Base-by-base conservation (phyloP, 2,329 filamentous ascomycete genomes). In the Coniochaeta hoffmannii region DNA sequence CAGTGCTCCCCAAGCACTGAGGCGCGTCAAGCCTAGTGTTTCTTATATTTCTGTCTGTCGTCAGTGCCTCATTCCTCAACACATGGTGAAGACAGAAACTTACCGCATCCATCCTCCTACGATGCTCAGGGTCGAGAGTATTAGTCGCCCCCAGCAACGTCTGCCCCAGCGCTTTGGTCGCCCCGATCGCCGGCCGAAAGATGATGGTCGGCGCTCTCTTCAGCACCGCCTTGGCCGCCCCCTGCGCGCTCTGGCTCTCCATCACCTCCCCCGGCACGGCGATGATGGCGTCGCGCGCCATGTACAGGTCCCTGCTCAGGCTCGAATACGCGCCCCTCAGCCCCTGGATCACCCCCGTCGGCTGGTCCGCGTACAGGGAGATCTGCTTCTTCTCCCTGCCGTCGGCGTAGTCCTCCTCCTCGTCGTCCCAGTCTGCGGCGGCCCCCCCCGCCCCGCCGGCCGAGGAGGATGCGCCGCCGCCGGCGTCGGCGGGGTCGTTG, bases 101-200 rank as follows among this genome's bases (percentile, higher is more conserved):
- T 75, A 96, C 93, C 78, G 97, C 92, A 64, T 96, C 89, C 66
- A 91, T 85, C 67, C 88, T 85, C 64, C 89, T 81, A 66, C 87
- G 75, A 67, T 96, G 92, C 59, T 85, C 79, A 54, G 88, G 88
- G 74, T 99, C 94, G 63, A 99, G 76, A 50, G 89, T 85, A 69
- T 99, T 99, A 0, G 90, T 95, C 14, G 92, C 93, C 5, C 95
- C 94, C 73, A 97, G 79, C 57, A 99, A 75, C 35, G 93, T 90
- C 74, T 95, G 89, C 9, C 91, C 90, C 52, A 96, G 85, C 0
- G 87, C 93, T 70, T 93, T 93, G 34, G 87, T 90, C 8, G 91
- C 90, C 0, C 93, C 95, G 64, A 97, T 90, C 3, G 91, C 90
- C 8, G 94, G 94, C 55, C 92, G 78, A 62, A 99, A 83, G 53